phyloP scores from a whole-genome alignment of 2,329 filamentous ascomycete species.

The Xylaria hypoxylon region DNA sequence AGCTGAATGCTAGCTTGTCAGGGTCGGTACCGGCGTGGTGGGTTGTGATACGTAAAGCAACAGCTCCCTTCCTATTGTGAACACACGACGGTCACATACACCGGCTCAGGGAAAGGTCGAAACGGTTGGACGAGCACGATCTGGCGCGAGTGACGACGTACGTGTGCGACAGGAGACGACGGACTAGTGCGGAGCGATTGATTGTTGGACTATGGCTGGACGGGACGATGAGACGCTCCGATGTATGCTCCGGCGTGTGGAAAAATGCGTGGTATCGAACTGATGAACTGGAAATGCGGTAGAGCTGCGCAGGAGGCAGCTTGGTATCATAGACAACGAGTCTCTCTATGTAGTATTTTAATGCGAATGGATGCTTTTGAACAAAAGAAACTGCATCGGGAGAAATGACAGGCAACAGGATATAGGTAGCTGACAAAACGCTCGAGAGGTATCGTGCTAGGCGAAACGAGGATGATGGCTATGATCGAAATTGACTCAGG shows the following conservation, averaged over 20 bases:
- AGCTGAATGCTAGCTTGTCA: conserved; percentile 24
- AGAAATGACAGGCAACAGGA: conserved; percentile 28
- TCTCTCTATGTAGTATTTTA: conserved; percentile 24
- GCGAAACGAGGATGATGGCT: conserved; percentile 29
- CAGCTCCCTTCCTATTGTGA: conserved; percentile 42
- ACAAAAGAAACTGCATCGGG: conserved; percentile 23
- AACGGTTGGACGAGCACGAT: conserved; percentile 22
- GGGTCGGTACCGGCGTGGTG: conserved; percentile 25
- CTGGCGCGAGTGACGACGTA: conserved; percentile 28
- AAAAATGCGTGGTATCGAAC: conserved; percentile 30
- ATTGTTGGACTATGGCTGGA: neutral
- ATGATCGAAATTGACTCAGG: conserved; percentile 23
- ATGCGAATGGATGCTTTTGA: conserved; percentile 20
- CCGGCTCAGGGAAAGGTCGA: conserved; percentile 35
- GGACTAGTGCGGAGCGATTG: conserved; percentile 29
- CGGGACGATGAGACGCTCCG: too few relatives aligned
- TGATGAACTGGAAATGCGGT: conserved; percentile 18
- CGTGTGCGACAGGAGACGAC: conserved; percentile 39
- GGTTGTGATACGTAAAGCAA: conserved; percentile 39
- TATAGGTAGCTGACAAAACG: conserved; percentile 29
- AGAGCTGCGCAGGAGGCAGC: conserved; percentile 20
- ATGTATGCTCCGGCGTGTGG: neutral
- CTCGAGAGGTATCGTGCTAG: conserved; percentile 29
- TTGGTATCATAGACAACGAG: conserved; percentile 21
- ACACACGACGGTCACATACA: conserved; percentile 40